Base-by-base conservation (phyloP, 2,329 filamentous ascomycete species). In the Cladosporium sp. region DNA sequence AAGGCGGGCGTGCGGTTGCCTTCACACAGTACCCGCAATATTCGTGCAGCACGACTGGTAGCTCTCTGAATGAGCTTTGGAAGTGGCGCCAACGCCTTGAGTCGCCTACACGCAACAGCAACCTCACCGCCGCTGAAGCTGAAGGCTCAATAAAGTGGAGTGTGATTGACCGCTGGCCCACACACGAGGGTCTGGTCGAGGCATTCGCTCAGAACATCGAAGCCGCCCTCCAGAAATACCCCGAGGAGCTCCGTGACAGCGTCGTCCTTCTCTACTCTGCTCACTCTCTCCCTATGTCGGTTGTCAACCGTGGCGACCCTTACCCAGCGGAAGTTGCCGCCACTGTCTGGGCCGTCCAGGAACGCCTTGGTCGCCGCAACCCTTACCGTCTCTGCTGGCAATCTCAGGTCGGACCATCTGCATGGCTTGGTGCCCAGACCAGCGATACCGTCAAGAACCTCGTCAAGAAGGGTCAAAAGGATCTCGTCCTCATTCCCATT, bases 11-110 rank as follows among this genome's bases (percentile, higher is more conserved):
- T 66, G 95, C 96, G 1, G 93, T 99, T 5, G 95, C 95, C 1
- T 99, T 99, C 76, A 97, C 94, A 30, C 95, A 99, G 79, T 99
- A 99, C 74, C 95, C 95, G 2, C 95, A 99, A 77, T 99, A 99
- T 79, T 97, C 92, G 23, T 99, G 96, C 81, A 97, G 93, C 23
- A 99, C 95, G 1, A 99, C 95, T 0, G 95, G 95, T 25, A 97
- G 92, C 78, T 97, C 92, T 68, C 81, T 99, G 65, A 99, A 99
- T 74, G 95, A 99, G 80, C 81, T 99, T 39, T 99, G 95, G 95
- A 97, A 96, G 80, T 97, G 93, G 93, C 86, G 93, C 68, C 91
- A 92, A 74, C 84, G 92, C 68, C 81, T 99, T 62, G 93, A 98
- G 78, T 71, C 72, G 10, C 75, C 75, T 2, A 68, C 70, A 32